phyloP scores from a whole-genome alignment of 2,329 filamentous ascomycete species.

The Cordyceps sp. region DNA sequence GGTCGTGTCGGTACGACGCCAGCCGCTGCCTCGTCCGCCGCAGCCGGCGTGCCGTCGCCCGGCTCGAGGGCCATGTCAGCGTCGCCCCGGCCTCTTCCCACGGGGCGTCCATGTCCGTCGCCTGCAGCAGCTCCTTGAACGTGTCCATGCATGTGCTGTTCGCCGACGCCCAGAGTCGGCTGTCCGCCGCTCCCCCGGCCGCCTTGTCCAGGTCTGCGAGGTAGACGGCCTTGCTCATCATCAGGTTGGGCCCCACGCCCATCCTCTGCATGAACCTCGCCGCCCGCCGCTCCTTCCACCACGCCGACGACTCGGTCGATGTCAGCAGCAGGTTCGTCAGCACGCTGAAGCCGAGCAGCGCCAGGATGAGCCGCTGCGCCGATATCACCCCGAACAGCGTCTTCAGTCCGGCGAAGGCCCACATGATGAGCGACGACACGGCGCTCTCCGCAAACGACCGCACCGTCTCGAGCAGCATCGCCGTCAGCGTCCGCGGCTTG shows the following conservation, averaged over 20 bases:
- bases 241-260: slow-evolving; percentile 60
- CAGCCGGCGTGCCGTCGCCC: slow-evolving; percentile 45
- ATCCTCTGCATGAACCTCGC: slow-evolving; percentile 66
- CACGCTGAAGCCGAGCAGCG: slow-evolving; percentile 50
- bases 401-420: slow-evolving; percentile 48
- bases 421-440: slow-evolving; percentile 61
- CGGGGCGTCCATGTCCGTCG: slow-evolving; percentile 39
- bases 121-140: slow-evolving; percentile 41
- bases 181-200: slow-evolving; percentile 22
- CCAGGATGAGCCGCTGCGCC: slow-evolving; percentile 59
- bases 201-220: slow-evolving; percentile 62
- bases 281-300: slow-evolving; percentile 76
- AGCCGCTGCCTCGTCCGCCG: slow-evolving; percentile 69
- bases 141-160: slow-evolving; percentile 44
- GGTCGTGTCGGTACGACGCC: slow-evolving; percentile 71
- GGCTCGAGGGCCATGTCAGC: slow-evolving; percentile 30
- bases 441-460: slow-evolving; percentile 62
- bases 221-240: slow-evolving; percentile 78
- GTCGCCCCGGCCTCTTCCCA: slow-evolving; percentile 33
- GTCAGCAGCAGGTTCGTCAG: slow-evolving; percentile 61
- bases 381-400: slow-evolving; percentile 51
- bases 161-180: slow-evolving; percentile 16
- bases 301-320: slow-evolving; percentile 54
- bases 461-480: slow-evolving; percentile 55
- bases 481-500: slow-evolving; percentile 43